Evolutionary conservation across 352 stramenopile species (phyloP).

Genomic region (Pythium rhizo-oryzae): DNA sequence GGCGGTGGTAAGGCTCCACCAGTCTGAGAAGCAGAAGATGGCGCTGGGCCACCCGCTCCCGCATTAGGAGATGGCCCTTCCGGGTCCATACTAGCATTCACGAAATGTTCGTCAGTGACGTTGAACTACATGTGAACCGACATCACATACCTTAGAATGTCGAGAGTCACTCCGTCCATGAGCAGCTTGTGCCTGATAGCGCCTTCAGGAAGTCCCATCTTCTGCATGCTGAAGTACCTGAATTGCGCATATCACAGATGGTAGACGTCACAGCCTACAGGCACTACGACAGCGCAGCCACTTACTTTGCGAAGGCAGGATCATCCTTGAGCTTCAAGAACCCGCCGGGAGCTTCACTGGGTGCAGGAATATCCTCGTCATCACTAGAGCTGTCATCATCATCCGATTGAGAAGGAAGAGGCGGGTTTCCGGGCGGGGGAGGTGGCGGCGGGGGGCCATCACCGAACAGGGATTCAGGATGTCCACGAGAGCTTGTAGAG

Average conservation of each 20-base stretch:
- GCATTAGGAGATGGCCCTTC: constrained; percentile 75
- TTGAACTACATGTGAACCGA: not conserved
- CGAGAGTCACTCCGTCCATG: constrained; percentile 72
- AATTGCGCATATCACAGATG: not conserved
- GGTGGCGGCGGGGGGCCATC: constrained; percentile 48
- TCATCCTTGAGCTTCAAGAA: constrained; percentile 86
- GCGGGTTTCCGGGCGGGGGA: constrained; percentile 33
- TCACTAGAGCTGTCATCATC: constrained; percentile 67
- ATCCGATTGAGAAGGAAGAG: constrained; percentile 36
- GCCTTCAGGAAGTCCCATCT: constrained; percentile 76
- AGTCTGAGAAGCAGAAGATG: constrained; percentile 16
- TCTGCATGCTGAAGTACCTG: constrained; percentile 88
- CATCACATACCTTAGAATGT: constrained; percentile 70
- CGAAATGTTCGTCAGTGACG: constrained; percentile 1
- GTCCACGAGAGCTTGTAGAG: constrained; percentile 44
- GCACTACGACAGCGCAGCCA: not conserved
- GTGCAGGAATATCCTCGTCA: constrained; percentile 32
- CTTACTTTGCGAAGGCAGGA: constrained; percentile 70
- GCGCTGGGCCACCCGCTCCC: constrained; percentile 15
- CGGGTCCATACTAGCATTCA: constrained; percentile 65
- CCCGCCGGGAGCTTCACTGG: constrained; percentile 20
- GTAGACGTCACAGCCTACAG: not conserved
- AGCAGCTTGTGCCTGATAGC: constrained; percentile 82
- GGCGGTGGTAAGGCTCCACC: constrained; percentile 28
- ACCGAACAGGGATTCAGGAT: constrained; percentile 57